These are phyloP conservation scores for Glycine tomentella DNA, from an alignment of 306 rosid genomes.

Conservation along the genomic window DNA sequence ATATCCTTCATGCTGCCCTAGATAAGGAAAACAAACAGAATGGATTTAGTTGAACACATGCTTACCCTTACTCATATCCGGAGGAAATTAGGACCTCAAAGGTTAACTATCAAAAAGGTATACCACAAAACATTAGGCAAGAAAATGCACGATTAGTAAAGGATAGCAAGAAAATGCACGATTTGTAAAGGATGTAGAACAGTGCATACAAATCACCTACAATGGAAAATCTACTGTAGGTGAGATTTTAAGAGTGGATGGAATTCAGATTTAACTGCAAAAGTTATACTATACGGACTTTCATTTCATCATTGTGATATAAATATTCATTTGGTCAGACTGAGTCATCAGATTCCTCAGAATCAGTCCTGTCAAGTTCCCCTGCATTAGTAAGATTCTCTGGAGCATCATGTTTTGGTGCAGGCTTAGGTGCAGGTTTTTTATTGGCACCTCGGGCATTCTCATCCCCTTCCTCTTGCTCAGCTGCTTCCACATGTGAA, in stretches of 20 bases:
- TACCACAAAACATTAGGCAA: no score
- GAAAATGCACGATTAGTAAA: background rate
- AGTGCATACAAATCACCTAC: background rate
- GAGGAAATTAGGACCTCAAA: no score
- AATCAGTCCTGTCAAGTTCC: conserved; percentile 85
- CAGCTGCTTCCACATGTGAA: conserved; percentile 80
- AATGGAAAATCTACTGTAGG: background rate
- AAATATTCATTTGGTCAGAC: conserved; percentile 53
- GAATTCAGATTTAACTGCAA: conserved; percentile 15
- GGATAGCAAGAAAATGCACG: background rate
- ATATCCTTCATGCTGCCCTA: background rate
- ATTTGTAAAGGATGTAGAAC: background rate
- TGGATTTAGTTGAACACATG: no score
- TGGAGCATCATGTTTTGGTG: conserved; percentile 62
- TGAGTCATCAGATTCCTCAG: conserved; percentile 88
- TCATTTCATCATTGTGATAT: conserved; percentile 16
- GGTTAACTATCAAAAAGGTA: no score
- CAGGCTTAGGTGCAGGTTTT: conserved; percentile 66
- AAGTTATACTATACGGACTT: conserved; percentile 17
- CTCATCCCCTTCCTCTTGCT: conserved; percentile 72
- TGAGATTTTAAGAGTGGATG: conserved; percentile 10
- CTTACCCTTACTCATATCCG: no score
- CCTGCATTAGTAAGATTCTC: conserved; percentile 70
- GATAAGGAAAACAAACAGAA: no score
- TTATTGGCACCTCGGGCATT: conserved; percentile 57